Base-by-base conservation (phyloP, 495 filamentous ascomycete species). In the Penicillium cataractarum region DNA sequence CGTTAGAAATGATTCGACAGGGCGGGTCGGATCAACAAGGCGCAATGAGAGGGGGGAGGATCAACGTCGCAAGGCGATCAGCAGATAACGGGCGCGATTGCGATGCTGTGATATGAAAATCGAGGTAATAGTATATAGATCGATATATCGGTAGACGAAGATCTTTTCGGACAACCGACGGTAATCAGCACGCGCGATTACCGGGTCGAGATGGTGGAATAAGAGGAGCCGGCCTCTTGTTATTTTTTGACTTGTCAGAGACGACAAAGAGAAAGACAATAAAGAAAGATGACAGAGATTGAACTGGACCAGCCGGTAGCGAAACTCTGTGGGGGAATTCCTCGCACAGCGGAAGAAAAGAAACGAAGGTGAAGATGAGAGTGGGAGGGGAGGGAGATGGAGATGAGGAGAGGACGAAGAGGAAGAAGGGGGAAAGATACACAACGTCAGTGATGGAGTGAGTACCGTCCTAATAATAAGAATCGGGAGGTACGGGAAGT, bases 261-360 rank as follows among this genome's bases (percentile, higher is more conserved):
- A 58, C 42, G 59, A 68, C 65, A 64, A 68, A 66, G 66, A 68
- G 62, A 64, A 74, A 70, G 66, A 68, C 62, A 52, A 52, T 44
- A 69, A 53, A 65, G 52, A 71, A 68, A 76, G 72, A 74, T 52
- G 66, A 70, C 63, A 70, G 68, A 78, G 73, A 75, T 63, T 72
- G 68, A 70, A 79, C 71, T 76, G 72, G 78, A 70, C 78, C 78
- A 76, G 78, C 78, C 76, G 70, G 66, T 74, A 64, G 73, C n/a
- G 71, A 70, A 67, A n/a, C n/a, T n/a, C 74, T 77, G 72, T 78
- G 68, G 68, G 60, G 35, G 29, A 61, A 55, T 61, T 71, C 68
- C 69, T 73, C 77, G 76, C 76, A 73, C 76, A 74, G 76, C 77
- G 77, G 78, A 69, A 71, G 58, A 35, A 58, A 68, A 74, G 67